Evolutionary conservation across 345 rosid species (phyloP), one percentile per base, ranked within the genome.

Genomic region (Gossypium ekmanianum): DNA sequence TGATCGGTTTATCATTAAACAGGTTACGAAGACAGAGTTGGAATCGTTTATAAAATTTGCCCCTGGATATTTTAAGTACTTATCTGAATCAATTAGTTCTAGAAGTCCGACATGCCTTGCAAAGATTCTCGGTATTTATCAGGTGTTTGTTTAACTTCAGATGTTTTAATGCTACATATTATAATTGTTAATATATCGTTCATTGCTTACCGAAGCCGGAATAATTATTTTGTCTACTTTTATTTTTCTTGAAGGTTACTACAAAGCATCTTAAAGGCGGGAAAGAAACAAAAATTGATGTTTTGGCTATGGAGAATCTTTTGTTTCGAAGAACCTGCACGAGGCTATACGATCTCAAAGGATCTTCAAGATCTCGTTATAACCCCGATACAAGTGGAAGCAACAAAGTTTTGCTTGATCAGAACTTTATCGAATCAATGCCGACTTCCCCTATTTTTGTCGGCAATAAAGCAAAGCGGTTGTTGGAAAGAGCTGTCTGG

Each of bases 91-190:
- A 75, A 88, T 95, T 75, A 78, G 85, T 81, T 77, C 92, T 2
- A 79, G 96, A 79, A 86, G 99, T 66, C 99, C 99, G 57, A 95
- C 99, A 9, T 93, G 98, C 89, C 88, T 95, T 51, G 98, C 99
- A 26, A 95, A 95, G 85, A 89, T 95, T 79, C 83, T 95, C 72
- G 99, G 99, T 55, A 91, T 95, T 68, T 95, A 90, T 85, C 98
- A 95, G 98, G 99, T 95, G 76, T 77, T 67, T 78, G 12, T 69
- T 72, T 71, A 91, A 97, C 76, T 88, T 93, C 79, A 47, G 59
- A 18, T 16, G 41, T 61, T 77, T n/a, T 39, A 14, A 65, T 16
- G 7, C 45, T 63, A 72, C 63, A 55, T 76, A 17, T 48, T 26
- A 16, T 54, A 56, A 50, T 26, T 16, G 63, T 6, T 59, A 7